Evolutionary conservation across 2,329 filamentous ascomycete species (phyloP).

Genomic region (Fusarium pseudoanthophilum): DNA sequence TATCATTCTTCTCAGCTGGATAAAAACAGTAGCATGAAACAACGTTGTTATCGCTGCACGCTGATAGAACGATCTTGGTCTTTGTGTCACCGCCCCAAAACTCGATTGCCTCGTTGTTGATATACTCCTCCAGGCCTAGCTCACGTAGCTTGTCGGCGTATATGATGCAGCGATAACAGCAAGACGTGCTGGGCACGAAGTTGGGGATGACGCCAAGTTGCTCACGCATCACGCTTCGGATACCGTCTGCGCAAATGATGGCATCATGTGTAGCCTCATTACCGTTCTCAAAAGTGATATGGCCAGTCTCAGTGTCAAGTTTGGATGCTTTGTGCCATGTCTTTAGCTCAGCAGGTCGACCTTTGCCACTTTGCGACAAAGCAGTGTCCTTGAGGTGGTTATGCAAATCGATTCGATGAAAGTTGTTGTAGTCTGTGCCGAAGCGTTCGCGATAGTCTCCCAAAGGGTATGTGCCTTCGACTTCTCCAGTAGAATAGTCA

Average conservation of each 20-base stretch:
- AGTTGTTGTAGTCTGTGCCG: constrained; percentile 19
- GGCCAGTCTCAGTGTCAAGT: background rate
- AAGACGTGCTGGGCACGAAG: constrained; percentile 4
- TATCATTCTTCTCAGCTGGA: constrained; percentile 66
- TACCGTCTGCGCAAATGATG: constrained; percentile 16
- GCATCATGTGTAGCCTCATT: constrained; percentile 7
- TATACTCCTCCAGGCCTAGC: constrained; percentile 6
- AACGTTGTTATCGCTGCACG: constrained; percentile 68
- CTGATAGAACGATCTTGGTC: constrained; percentile 72
- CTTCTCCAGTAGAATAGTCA: constrained; percentile 13
- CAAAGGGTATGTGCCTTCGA: constrained; percentile 5
- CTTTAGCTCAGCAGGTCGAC: background rate
- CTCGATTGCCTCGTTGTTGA: constrained; percentile 60
- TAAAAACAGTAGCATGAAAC: constrained; percentile 75
- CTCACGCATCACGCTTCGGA: constrained; percentile 11
- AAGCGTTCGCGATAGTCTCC: constrained; percentile 17
- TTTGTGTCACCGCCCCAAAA: constrained; percentile 69
- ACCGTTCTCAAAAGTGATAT: constrained; percentile 6
- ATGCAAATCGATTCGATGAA: constrained; percentile 17
- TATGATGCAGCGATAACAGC: constrained; percentile 16
- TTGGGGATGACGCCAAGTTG: background rate
- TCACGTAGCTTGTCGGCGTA: constrained; percentile 12
- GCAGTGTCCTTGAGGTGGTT: constrained; percentile 14
- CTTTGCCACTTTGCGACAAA: background rate
- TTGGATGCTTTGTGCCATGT: constrained; percentile 12